phyloP scores from a whole-genome alignment of 1,284 basidiomycete species.

The Pseudozyma sp. region DNA sequence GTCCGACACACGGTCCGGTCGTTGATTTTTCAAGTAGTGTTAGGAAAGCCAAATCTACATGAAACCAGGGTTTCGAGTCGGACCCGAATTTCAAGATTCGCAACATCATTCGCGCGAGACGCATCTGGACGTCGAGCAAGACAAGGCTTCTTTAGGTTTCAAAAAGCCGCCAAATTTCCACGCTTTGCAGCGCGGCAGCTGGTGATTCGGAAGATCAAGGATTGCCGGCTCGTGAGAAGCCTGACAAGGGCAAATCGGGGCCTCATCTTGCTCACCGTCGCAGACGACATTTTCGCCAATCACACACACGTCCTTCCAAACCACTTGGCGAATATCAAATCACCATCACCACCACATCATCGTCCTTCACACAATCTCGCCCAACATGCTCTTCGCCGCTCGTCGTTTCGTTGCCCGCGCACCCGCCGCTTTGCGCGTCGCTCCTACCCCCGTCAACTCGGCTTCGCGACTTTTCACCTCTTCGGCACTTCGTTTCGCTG shows the following conservation, averaged over 20 bases:
- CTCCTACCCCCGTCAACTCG: slow-evolving; percentile 38
- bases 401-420: slow-evolving; percentile 49
- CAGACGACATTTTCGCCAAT: slow-evolving; percentile 24
- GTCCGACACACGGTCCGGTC: neutral
- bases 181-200: neutral
- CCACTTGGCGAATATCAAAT: slow-evolving; percentile 3
- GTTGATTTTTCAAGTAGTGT: neutral
- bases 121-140: slow-evolving; percentile 19
- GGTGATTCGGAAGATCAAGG: slow-evolving; percentile 43
- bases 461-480: slow-evolving; percentile 53
- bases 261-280: slow-evolving; percentile 4
- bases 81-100: slow-evolving; percentile 18
- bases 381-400: slow-evolving; percentile 51
- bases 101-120: neutral
- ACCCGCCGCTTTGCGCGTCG: slow-evolving; percentile 47
- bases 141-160: neutral
- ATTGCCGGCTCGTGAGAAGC: slow-evolving; percentile 1
- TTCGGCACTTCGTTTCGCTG: slow-evolving; percentile 54
- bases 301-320: neutral
- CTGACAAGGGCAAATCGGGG: too few species aligned
- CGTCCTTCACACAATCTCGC: slow-evolving; percentile 3
- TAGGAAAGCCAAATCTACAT: neutral
- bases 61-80: neutral
- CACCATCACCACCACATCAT: slow-evolving; percentile 13
- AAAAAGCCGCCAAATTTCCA: slow-evolving; percentile 9